Evolutionary conservation across 2,329 filamentous ascomycete genomes (phyloP).

Genomic region (Dactylonectria estremocensis): DNA sequence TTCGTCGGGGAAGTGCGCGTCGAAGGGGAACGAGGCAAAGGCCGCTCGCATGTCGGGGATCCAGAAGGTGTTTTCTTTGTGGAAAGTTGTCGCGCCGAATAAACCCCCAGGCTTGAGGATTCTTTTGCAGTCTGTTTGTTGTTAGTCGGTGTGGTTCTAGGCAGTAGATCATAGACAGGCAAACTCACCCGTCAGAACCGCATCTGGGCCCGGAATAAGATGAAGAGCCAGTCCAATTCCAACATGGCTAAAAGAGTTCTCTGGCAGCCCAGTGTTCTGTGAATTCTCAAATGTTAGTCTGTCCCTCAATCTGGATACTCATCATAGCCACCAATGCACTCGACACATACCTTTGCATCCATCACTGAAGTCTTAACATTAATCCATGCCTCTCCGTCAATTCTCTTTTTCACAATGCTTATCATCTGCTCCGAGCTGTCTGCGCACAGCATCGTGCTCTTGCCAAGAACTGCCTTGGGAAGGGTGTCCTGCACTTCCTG

Average conservation of each 20-base stretch:
- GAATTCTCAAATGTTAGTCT: constrained; percentile 1
- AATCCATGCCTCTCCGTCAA: constrained; percentile 60
- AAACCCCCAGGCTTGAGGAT: constrained; percentile 58
- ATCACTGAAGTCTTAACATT: constrained; percentile 60
- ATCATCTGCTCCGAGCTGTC: constrained; percentile 64
- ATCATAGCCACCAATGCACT: fast-evolving
- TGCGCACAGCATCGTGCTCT: constrained; percentile 64
- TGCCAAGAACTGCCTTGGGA: constrained; percentile 53
- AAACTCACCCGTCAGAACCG: constrained; percentile 48
- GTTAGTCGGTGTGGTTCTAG: background rate
- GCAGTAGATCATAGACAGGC: background rate
- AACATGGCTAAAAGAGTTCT: constrained; percentile 60
- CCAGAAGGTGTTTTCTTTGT: constrained; percentile 56
- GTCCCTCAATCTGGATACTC: background rate
- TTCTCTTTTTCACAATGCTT: constrained; percentile 56
- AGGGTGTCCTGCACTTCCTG: constrained; percentile 60
- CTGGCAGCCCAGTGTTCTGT: constrained; percentile 59
- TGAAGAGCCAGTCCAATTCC: constrained; percentile 65
- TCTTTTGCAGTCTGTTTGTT: constrained; percentile 52
- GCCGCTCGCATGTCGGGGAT: constrained; percentile 55
- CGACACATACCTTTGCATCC: constrained; percentile 62
- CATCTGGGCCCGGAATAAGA: constrained; percentile 59
- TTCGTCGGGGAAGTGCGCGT: constrained; percentile 53
- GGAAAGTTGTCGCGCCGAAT: constrained; percentile 57
- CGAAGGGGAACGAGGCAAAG: constrained; percentile 59